Evolutionary conservation across 2,329 filamentous ascomycete species (phyloP).

Genomic region (Beauveria brongniartii): DNA sequence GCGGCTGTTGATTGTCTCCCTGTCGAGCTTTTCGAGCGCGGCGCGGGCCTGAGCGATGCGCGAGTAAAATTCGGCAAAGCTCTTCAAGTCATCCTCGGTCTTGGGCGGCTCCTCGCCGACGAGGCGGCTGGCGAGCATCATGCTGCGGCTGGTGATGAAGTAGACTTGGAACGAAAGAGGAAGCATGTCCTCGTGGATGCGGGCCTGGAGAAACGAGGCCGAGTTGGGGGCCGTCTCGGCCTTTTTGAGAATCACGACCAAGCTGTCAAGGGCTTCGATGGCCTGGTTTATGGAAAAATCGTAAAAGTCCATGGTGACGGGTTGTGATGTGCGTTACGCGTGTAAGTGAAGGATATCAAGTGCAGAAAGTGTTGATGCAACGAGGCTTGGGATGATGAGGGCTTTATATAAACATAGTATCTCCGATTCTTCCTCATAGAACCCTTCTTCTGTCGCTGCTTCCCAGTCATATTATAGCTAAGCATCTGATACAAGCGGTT

Average conservation of each 20-base stretch:
- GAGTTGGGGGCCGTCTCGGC: conserved; percentile 25
- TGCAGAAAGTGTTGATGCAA: not conserved
- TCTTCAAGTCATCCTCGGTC: conserved; percentile 20
- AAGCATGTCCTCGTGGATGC: conserved; percentile 34
- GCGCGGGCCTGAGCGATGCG: conserved; percentile 25
- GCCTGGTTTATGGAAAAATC: conserved; percentile 27
- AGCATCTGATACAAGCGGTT: not conserved
- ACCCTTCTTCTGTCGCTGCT: not conserved
- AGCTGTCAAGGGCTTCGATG: conserved; percentile 23
- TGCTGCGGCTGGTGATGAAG: conserved; percentile 21
- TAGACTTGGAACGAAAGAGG: conserved; percentile 33
- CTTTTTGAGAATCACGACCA: conserved; percentile 29
- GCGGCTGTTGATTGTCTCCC: conserved; percentile 25
- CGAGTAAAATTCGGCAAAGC: conserved; percentile 26
- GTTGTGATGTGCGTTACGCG: not conserved
- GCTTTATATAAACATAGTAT: conserved; percentile 3
- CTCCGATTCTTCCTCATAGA: not conserved
- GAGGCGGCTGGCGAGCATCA: conserved; percentile 27
- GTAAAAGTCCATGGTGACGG: conserved; percentile 32
- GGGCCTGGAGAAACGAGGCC: conserved; percentile 23
- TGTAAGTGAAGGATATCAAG: not conserved
- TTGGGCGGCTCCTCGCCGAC: conserved; percentile 22
- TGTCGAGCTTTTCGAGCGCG: conserved; percentile 25
- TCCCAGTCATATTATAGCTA: not conserved
- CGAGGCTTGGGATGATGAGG: not conserved